These are phyloP conservation scores for Tuber calosporum DNA, from an alignment of 495 filamentous ascomycete genomes.

Conservation along the genomic window DNA sequence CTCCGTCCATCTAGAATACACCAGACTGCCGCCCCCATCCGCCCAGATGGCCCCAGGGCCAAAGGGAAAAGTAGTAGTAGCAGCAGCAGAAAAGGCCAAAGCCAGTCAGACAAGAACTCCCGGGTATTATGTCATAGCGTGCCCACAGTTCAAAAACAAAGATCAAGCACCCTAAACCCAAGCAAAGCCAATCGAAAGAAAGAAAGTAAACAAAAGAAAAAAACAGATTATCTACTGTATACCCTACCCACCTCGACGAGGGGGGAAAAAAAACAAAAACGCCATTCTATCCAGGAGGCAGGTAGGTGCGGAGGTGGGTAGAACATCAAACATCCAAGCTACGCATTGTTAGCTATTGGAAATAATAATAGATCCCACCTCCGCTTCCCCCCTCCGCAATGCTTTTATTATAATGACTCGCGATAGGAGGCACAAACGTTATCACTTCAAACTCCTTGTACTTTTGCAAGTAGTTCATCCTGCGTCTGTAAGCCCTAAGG, in stretches of 20 bases:
- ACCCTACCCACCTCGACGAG: not conserved
- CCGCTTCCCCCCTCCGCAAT: not conserved
- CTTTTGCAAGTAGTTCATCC: constrained; percentile 57
- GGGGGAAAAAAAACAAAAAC: not conserved
- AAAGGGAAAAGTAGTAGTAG: not conserved
- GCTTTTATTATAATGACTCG: not conserved
- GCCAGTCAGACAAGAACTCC: not conserved
- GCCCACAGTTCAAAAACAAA: not conserved
- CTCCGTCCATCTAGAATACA: not conserved
- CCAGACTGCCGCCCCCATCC: not conserved
- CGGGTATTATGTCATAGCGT: not conserved
- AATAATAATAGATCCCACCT: not conserved
- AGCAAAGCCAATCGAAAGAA: not conserved
- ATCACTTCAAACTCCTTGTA: constrained; percentile 73
- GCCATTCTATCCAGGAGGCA: not conserved
- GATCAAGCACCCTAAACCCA: not conserved
- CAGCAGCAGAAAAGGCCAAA: not conserved
- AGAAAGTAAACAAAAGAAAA: not conserved
- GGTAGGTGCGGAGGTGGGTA: not conserved
- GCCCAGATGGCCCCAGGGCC: not conserved
- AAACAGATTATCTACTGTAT: not conserved
- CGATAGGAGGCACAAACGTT: constrained; percentile 50
- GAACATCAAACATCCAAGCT: not conserved
- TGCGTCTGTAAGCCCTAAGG: constrained; percentile 65
- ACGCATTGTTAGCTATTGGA: not conserved